Evolutionary conservation across 768 basidiomycete genomes (phyloP), one percentile per base, ranked within the genome.

Genomic region (Cyclocybe aegerita): DNA sequence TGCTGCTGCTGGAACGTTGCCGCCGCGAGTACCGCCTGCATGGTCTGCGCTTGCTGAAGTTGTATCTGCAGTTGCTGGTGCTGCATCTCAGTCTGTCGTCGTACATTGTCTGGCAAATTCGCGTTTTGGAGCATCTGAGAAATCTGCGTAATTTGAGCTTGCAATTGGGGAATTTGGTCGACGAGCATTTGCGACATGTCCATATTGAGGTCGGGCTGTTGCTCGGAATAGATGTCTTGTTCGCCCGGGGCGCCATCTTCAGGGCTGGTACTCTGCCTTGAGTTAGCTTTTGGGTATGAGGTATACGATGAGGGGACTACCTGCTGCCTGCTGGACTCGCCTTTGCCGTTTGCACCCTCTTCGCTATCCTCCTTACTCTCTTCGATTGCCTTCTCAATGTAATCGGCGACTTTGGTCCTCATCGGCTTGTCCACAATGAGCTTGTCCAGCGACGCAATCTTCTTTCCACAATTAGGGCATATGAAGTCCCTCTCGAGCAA

Each of bases 401-500:
- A 94, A 53, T 88, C 88, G 47, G 73, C 70, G 38, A 95, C 91
- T 60, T 78, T 86, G 41, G 79, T 82, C 53, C 96, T 83, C 70
- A 80, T 81, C 34, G 84, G 85, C 65, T 85, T 89, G 71, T 98
- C 94, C 61, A 81, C 65, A 49, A 82, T 68, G 43, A 98, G 77
- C 69, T 91, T 91, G 75, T 97, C 94, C 60, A 98, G 72, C 33
- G 90, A 93, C 3, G 86, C 79, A 53, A 98, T 83, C 72, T 89
- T 93, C 69, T 87, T 86, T 55, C 83, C 79, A 68, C 97, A 98
- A 58, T 85, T 84, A 7, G 93, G 95, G 70, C 96, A 98, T 50
- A 88, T 73, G 68, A 98, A 98, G 73, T 97, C 94, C 69, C 91
- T 85, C 67, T 98, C 96, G 56, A 96, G 81, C 44, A 99, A 77